Base-by-base conservation (phyloP, 345 rosid species). In the Hypericum androsaemum region DNA sequence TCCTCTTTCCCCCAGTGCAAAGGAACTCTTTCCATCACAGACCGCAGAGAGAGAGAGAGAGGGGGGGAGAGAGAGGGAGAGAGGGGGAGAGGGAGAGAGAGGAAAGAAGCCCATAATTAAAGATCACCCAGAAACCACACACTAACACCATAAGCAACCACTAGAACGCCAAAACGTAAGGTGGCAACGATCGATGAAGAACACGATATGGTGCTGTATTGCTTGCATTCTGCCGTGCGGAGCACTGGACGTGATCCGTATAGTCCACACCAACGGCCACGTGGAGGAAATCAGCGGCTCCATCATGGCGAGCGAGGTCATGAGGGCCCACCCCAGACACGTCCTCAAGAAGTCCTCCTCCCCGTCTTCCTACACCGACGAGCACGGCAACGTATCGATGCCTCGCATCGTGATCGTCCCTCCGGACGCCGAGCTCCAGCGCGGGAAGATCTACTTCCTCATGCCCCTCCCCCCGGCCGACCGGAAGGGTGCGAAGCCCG, bases 151-250 rank as follows among this genome's bases (percentile, higher is more conserved):
- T n/a, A n/a, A n/a, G n/a, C n/a, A 84, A 22, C 32, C 32, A 22
- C 32, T 4, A 22, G 32, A 22, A 22, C 32, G n/a, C n/a, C n/a
- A n/a, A 22, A 1, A 22, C 1, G 2, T 22, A 22, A 1, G 4
- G 32, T 22, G 32, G 32, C 32, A 22, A 1, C 32, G 32, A 22
- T 4, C 48, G 55, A 84, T 92, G 96, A 87, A 80, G 81, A 81
- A 77, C 68, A 74, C 88, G 12, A 83, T 92, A 49, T 72, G 95
- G 57, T 92, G 98, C 28, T 84, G 96, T 64, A 84, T 92, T 67
- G 80, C 98, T 49, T 92, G 98, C 88, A 88, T 92, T 65, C 80
- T 88, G 15, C 98, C 98, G 6, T 92, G 96, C 42, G 98, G 98
- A 53, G 85, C 88, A 3, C 86, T 92, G 0, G 98, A 92, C 67